These are phyloP conservation scores for Colletotrichum somersetense DNA, from an alignment of 2,329 filamentous ascomycete genomes.

Conservation along the genomic window DNA sequence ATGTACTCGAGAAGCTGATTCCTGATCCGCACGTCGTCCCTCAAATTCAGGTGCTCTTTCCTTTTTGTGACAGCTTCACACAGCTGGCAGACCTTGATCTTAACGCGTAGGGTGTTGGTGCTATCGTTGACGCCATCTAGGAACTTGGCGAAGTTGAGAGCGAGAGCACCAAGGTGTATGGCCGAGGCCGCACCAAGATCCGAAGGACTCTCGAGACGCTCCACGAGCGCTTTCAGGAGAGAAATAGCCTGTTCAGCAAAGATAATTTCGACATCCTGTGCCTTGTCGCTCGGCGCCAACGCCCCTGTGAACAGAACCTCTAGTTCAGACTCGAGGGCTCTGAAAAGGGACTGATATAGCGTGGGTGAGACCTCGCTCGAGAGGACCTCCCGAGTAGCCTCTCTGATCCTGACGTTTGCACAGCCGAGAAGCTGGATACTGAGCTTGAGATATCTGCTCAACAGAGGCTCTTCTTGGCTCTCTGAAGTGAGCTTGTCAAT, in stretches of 20 bases:
- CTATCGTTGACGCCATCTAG: constrained; percentile 70
- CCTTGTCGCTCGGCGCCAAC: constrained; percentile 63
- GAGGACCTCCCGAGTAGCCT: constrained; percentile 75
- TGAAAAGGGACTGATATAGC: constrained; percentile 73
- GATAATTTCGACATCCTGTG: constrained; percentile 70
- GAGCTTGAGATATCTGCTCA: constrained; percentile 71
- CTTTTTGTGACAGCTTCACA: constrained; percentile 74
- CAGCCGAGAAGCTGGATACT: constrained; percentile 76
- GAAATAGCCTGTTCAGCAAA: constrained; percentile 78
- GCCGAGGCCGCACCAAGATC: constrained; percentile 73
- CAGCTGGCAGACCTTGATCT: constrained; percentile 77
- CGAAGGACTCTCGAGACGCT: constrained; percentile 72
- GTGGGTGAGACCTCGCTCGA: constrained; percentile 73
- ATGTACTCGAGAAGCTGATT: constrained; percentile 78
- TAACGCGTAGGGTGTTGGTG: constrained; percentile 69
- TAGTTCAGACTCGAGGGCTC: constrained; percentile 73
- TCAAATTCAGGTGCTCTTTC: constrained; percentile 76
- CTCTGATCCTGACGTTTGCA: constrained; percentile 72
- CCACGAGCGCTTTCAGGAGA: constrained; percentile 72
- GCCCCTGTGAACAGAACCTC: constrained; percentile 72
- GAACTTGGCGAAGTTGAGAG: constrained; percentile 76
- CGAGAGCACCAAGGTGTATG: constrained; percentile 72
- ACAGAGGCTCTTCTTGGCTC: constrained; percentile 69
- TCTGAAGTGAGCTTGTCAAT: constrained; percentile 72
- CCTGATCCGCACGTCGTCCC: constrained; percentile 76